Conservation (phyloP, 495 filamentous ascomycete species). For the Barbatosphaeria neglecta region DNA sequence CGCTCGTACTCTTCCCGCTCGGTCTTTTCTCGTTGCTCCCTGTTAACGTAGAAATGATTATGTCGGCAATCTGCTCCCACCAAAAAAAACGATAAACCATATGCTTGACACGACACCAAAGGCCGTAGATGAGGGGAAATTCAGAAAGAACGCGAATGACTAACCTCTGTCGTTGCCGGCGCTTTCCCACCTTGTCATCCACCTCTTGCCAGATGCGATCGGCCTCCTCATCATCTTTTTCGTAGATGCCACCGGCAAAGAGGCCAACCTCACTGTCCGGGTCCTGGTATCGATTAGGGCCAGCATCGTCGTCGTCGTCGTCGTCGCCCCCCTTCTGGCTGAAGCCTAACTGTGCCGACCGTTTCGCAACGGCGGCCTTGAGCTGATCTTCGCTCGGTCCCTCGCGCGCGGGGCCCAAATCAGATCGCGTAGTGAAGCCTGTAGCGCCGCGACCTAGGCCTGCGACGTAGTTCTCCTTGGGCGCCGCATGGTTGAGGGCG, state of each 20-base stretch:
- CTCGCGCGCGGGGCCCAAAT: constrained; percentile 91
- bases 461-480: constrained; percentile 98
- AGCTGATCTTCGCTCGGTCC: constrained; percentile 97
- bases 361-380: constrained; percentile 88
- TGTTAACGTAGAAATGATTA: constrained; percentile 44
- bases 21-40: constrained; percentile 88
- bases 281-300: constrained; percentile 90
- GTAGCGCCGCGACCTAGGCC: constrained; percentile 96
- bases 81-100: constrained; percentile 58
- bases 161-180: constrained; percentile 82
- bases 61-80: constrained; percentile 81
- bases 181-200: constrained; percentile 90
- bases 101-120: constrained; percentile 26
- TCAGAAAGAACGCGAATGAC: constrained; percentile 29
- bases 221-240: constrained; percentile 93
- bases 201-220: constrained; percentile 91
- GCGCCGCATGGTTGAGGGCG: too few species aligned
- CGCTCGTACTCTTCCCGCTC: constrained; percentile 91
- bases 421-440: constrained; percentile 93
- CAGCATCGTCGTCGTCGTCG: constrained; percentile 70
- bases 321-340: constrained; percentile 70
- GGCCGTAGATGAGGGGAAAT: not conserved
- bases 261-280: constrained; percentile 94
- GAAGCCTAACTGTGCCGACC: constrained; percentile 70
- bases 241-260: constrained; percentile 87